Conservation (phyloP, 441 rosid genomes). For the Rhodomyrtus psidioides region DNA sequence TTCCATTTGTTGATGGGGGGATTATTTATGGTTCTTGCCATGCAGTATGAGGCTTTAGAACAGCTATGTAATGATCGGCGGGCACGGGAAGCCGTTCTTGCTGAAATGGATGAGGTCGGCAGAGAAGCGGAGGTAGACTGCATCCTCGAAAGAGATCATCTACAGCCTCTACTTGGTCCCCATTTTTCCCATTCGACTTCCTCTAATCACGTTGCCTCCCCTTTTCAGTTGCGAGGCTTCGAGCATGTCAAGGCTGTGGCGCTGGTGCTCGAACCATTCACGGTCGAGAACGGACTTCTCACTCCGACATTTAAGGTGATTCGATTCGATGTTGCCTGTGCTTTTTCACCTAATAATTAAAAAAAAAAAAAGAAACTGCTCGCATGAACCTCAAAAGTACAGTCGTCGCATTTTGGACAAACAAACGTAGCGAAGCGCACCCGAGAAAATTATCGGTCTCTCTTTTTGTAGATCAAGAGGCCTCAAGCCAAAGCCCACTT, state of each 20-base stretch:
- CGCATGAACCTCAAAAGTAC: neutral
- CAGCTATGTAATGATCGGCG: constrained; percentile 71
- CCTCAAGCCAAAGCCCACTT: constrained; percentile 86
- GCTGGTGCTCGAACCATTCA: constrained; percentile 76
- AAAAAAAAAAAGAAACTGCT: too few species aligned
- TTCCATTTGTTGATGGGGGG: neutral
- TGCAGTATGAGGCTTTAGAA: constrained; percentile 49
- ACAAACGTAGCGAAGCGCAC: neutral
- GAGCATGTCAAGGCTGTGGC: constrained; percentile 88
- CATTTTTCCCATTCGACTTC: neutral
- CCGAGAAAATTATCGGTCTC: neutral
- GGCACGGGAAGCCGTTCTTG: constrained; percentile 64
- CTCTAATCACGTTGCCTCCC: neutral
- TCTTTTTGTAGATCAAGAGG: constrained; percentile 60
- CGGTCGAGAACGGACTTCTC: constrained; percentile 73
- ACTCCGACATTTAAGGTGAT: constrained; percentile 91
- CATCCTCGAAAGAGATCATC: neutral
- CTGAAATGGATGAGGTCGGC: constrained; percentile 83
- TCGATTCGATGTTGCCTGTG: neutral
- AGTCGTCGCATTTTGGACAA: neutral
- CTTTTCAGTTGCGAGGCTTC: constrained; percentile 73
- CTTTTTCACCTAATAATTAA: neutral
- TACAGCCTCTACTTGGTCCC: neutral
- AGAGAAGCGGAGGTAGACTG: constrained; percentile 69
- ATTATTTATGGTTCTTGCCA: neutral